Percentiles rank a stretch among this genome's conserved stretches.
Conservation (phyloP, 2,329 filamentous ascomycete species). For the Trichothecium sympodiale region DNA sequence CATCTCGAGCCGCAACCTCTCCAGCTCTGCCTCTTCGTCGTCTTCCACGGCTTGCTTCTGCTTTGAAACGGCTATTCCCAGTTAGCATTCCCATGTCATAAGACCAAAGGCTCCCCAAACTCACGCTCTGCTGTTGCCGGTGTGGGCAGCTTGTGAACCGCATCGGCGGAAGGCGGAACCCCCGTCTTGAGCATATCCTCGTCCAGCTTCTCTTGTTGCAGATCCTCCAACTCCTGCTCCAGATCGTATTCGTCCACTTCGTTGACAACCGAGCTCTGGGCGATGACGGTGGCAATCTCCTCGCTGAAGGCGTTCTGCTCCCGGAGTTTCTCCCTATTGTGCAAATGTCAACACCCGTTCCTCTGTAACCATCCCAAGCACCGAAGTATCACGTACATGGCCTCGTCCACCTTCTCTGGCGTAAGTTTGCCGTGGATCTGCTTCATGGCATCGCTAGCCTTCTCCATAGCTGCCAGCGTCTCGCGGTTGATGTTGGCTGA, state of each 20-base stretch:
- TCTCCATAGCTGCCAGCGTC: slow-evolving; percentile 89
- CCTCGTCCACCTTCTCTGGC: slow-evolving; percentile 87
- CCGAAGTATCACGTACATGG: slow-evolving; percentile 58
- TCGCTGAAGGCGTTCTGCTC: slow-evolving; percentile 90
- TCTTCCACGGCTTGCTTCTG: slow-evolving; percentile 52
- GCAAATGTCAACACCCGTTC: not conserved
- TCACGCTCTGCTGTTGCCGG: slow-evolving; percentile 66
- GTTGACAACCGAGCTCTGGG: slow-evolving; percentile 54
- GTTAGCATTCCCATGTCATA: not conserved
- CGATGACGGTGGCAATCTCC: slow-evolving; percentile 83
- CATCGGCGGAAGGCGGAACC: slow-evolving; percentile 68
- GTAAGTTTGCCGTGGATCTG: slow-evolving; percentile 83
- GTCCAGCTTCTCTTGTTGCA: slow-evolving; percentile 90
- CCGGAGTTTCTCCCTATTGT: slow-evolving; percentile 68
- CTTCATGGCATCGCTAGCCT: slow-evolving; percentile 82
- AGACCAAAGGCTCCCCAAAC: slow-evolving; percentile 21
- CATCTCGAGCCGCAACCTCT: slow-evolving; percentile 93
- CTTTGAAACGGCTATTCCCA: slow-evolving; percentile 17
- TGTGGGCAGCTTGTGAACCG: slow-evolving; percentile 64
- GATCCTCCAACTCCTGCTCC: slow-evolving; percentile 69
- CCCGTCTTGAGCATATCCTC: slow-evolving; percentile 89
- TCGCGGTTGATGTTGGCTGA: slow-evolving; percentile 98
- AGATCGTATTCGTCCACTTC: slow-evolving; percentile 77
- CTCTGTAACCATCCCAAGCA: not conserved
- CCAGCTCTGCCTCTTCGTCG: slow-evolving; percentile 90